Base-by-base conservation (phyloP, 176 grass and related monocot species). In the Oryza australiensis region DNA sequence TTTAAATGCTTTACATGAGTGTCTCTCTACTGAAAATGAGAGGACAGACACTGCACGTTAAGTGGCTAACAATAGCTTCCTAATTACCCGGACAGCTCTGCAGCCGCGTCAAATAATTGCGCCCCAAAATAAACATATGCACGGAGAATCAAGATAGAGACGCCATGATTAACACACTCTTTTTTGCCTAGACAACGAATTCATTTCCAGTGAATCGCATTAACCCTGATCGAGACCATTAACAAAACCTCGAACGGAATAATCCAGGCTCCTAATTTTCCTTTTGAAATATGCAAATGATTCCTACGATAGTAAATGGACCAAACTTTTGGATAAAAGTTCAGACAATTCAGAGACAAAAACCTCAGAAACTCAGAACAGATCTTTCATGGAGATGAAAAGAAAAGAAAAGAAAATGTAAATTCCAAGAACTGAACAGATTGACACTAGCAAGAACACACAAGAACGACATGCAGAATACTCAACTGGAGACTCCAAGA, bases 401-500 rank as follows among this genome's bases (percentile, higher is more conserved):
- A 16, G 29, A 18, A 9, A 2, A 26, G 15, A 22, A 22, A 48
- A 24, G 16, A 32, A 9, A 37, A 37, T 37, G n/a, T 12, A 29
- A 68, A 6, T 60, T 11, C 55, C 20, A 68, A 15, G 10, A 26
- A 41, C 5, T 7, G 35, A 41, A 41, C 12, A 70, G n/a, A 70
- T 11, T 22, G 12, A 38, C 18, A 46, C 43, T 15, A 40, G 38
- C 9, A 8, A 9, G 51, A 55, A n/a, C 5, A 13, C n/a, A n/a
- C 12, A 15, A 72, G 18, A 26, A 75, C 3, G 53, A 26, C 2
- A 22, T n/a, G 51, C 14, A 55, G 51, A 41, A 7, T 22, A 86
- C 90, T 93, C 38, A 98, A 98, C 96, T 91, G 15, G 96, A 99
- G 28, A 99, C 93, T 15, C 96, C 96, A 74, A 99, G 96, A 80